phyloP scores from a whole-genome alignment of 139 green algal species.

The Closterium sp. region DNA sequence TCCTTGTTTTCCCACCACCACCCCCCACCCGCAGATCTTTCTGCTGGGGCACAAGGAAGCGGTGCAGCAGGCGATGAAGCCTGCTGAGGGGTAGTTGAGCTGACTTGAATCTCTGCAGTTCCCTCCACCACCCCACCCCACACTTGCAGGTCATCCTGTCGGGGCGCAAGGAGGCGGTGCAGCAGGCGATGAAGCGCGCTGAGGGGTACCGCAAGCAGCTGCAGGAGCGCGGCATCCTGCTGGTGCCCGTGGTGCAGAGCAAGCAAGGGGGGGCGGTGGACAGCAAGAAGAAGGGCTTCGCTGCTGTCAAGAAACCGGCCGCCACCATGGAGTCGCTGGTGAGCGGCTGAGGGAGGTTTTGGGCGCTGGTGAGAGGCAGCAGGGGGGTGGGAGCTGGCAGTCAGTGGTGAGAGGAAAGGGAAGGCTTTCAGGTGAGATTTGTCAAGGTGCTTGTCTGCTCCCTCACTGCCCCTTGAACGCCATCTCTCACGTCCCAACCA shows the following conservation, averaged over 20 bases:
- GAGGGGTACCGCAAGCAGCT: constrained; percentile 61
- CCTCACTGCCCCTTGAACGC: no score
- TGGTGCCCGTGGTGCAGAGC: constrained; percentile 33
- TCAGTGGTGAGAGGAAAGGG: no score
- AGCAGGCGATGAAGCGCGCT: constrained; percentile 56
- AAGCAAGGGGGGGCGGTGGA: neutral
- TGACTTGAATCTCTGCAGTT: neutral
- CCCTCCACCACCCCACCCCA: neutral
- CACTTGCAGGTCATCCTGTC: constrained; percentile 5
- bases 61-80: neutral
- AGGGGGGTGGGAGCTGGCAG: no score
- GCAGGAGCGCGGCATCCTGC: constrained; percentile 72
- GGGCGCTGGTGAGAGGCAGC: no score
- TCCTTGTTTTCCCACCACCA: no score
- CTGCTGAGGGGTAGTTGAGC: no score
- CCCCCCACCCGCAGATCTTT: neutral
- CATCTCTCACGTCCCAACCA: no score
- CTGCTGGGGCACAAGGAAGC: neutral
- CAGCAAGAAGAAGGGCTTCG: constrained; percentile 23
- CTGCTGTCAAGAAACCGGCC: neutral
- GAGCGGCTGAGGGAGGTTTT: neutral
- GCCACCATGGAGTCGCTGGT: neutral
- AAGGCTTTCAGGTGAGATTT: no score
- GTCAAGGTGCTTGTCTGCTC: no score
- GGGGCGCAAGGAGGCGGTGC: constrained; percentile 13